These are phyloP conservation scores for Aegilops longissima DNA, from an alignment of 176 grass and related monocot genomes.

Conservation along the genomic window DNA sequence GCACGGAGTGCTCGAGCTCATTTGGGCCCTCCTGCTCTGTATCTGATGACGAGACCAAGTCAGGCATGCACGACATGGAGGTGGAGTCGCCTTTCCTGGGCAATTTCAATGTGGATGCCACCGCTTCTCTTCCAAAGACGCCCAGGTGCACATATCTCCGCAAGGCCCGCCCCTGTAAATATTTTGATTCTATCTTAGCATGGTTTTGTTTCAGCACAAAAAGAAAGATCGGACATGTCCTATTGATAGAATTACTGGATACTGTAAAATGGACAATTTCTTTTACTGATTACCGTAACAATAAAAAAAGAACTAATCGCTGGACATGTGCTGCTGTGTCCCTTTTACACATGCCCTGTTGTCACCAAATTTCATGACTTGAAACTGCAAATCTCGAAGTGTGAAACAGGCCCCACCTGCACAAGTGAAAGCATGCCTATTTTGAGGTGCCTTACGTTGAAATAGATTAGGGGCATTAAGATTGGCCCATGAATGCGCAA, in stretches of 20 bases:
- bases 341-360: neutral
- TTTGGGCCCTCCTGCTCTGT: constrained; percentile 56
- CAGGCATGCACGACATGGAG: constrained; percentile 35
- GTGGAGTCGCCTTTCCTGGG: constrained; percentile 57
- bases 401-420: neutral
- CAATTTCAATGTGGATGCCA: neutral
- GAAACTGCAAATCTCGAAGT: neutral
- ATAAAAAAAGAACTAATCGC: neutral
- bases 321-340: neutral
- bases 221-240: neutral
- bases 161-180: neutral
- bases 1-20: constrained; percentile 78
- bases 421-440: neutral
- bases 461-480: neutral
- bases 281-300: neutral
- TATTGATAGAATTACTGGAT: neutral
- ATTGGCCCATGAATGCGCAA: neutral
- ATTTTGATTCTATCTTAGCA: neutral
- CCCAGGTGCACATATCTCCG: constrained; percentile 43
- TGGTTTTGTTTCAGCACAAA: neutral
- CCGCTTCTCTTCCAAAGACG: constrained; percentile 1
- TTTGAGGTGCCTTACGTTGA: neutral
- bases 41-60: constrained; percentile 48
- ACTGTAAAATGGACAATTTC: neutral
- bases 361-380: neutral